Percentiles rank a stretch among this genome's conserved stretches.
These are phyloP conservation scores for Lactuca sativa DNA, from an alignment of 129 eudicot species.

Conservation along the genomic window DNA sequence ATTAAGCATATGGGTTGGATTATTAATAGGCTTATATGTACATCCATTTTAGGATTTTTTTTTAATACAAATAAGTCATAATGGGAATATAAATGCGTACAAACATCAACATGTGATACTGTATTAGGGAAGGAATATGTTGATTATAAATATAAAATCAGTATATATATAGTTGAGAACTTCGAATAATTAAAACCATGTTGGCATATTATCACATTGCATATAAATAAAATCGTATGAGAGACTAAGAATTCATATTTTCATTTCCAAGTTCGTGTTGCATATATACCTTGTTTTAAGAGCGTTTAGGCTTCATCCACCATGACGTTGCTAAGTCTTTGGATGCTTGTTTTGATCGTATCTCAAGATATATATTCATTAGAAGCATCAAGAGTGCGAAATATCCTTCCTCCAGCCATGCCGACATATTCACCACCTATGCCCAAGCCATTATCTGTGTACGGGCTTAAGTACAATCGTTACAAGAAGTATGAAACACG, in stretches of 20 bases:
- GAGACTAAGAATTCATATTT: slow-evolving; percentile 2
- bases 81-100: background rate
- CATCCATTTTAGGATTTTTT: background rate
- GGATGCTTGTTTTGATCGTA: slow-evolving; percentile 26
- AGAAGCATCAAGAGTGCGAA: slow-evolving; percentile 28
- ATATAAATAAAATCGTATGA: slow-evolving; percentile 25
- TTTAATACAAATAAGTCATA: too few species aligned
- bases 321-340: slow-evolving; percentile 19
- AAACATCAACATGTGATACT: background rate
- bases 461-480: slow-evolving; percentile 17
- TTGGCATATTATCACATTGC: slow-evolving; percentile 52
- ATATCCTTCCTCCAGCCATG: slow-evolving; percentile 25
- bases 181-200: slow-evolving; percentile 37
- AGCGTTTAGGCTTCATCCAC: background rate
- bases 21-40: background rate
- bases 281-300: background rate
- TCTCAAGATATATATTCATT: slow-evolving; percentile 14
- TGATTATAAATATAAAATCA: background rate
- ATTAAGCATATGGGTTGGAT: background rate
- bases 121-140: slow-evolving; percentile 17
- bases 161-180: background rate
- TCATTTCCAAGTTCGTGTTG: slow-evolving; percentile 2
- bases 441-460: slow-evolving; percentile 5
- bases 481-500: slow-evolving; percentile 38
- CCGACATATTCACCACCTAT: slow-evolving; percentile 1